Percentiles rank a stretch among this genome's conserved stretches.
Evolutionary conservation across 2,329 filamentous ascomycete species (phyloP).

Genomic region (Colletotrichum limetticola): DNA sequence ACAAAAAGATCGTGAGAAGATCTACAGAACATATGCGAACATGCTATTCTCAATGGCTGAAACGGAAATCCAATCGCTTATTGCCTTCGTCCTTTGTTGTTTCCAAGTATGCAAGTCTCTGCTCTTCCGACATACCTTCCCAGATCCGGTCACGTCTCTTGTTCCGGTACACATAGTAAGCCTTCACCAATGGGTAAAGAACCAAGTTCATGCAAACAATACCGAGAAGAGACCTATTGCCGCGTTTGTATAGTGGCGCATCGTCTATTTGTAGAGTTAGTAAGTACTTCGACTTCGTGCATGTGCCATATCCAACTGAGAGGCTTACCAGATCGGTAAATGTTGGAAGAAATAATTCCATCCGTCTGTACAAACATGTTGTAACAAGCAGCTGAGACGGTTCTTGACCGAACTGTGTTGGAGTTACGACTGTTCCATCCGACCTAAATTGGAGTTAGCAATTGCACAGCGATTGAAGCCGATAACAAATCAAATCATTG

Average conservation of each 20-base stretch:
- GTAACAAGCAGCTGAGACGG: conserved; percentile 72
- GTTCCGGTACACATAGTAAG: conserved; percentile 49
- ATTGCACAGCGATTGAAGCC: background rate
- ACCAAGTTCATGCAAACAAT: conserved; percentile 51
- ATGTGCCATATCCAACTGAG: background rate
- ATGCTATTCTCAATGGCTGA: conserved; percentile 44
- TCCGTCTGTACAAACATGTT: conserved; percentile 63
- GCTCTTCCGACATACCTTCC: conserved; percentile 42
- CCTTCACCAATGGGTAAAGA: conserved; percentile 43
- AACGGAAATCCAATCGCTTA: conserved; percentile 55
- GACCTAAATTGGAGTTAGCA: conserved; percentile 38
- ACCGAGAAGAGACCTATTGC: conserved; percentile 65
- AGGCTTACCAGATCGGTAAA: conserved; percentile 48
- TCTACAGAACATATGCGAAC: background rate
- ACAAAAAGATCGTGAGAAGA: too few relatives aligned
- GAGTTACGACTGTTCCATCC: conserved; percentile 65
- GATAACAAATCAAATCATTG: background rate
- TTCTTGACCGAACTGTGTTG: conserved; percentile 68
- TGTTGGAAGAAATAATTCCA: conserved; percentile 53
- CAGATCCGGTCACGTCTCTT: conserved; percentile 41
- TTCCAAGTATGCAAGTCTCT: conserved; percentile 43
- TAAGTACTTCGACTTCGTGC: conserved; percentile 26
- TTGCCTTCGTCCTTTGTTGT: conserved; percentile 57
- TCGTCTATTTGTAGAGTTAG: conserved; percentile 55
- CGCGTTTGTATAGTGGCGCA: conserved; percentile 60